Conservation (phyloP, 257 asterid genomes). For the Ocimum tenuiflorum region DNA sequence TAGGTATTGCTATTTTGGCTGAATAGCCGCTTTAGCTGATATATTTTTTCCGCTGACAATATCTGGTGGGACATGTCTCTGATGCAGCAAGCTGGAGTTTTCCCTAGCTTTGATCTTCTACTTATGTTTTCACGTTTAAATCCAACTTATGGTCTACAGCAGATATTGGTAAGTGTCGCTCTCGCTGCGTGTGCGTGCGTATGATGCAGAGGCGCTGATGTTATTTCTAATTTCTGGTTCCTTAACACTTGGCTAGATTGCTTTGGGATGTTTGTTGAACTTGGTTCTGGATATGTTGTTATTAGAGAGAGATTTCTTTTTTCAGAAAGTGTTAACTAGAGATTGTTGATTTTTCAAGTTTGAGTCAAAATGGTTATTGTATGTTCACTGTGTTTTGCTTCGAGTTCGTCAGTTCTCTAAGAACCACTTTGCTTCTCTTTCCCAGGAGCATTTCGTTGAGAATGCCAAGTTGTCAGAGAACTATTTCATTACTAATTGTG, state of each 20-base stretch:
- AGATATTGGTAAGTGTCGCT: conserved; percentile 77
- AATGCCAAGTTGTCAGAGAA: conserved; percentile 75
- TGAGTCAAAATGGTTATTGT: too few species aligned
- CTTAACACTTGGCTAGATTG: too few species aligned
- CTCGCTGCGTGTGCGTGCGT: too few species aligned
- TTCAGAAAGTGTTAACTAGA: too few species aligned
- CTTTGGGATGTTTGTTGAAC: too few species aligned
- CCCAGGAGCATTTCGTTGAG: conserved; percentile 73
- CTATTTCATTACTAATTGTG: conserved; percentile 70
- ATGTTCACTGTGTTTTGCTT: too few species aligned
- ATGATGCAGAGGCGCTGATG: too few species aligned
- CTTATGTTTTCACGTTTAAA: conserved; percentile 66
- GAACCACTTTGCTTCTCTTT: conserved; percentile 3
- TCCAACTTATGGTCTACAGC: conserved; percentile 54
- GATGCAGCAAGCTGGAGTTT: conserved; percentile 86
- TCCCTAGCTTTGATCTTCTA: conserved; percentile 78
- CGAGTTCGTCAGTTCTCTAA: not conserved
- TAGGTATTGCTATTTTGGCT: not conserved
- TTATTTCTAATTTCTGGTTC: too few species aligned
- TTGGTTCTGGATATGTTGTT: too few species aligned
- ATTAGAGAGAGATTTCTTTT: too few species aligned
- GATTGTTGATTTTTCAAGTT: too few species aligned
- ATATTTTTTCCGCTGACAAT: conserved; percentile 17
- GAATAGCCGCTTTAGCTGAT: not conserved
- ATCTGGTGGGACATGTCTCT: conserved; percentile 17